Base-by-base conservation (phyloP, 1,284 basidiomycete species). In the Xerocomus alliaceus region DNA sequence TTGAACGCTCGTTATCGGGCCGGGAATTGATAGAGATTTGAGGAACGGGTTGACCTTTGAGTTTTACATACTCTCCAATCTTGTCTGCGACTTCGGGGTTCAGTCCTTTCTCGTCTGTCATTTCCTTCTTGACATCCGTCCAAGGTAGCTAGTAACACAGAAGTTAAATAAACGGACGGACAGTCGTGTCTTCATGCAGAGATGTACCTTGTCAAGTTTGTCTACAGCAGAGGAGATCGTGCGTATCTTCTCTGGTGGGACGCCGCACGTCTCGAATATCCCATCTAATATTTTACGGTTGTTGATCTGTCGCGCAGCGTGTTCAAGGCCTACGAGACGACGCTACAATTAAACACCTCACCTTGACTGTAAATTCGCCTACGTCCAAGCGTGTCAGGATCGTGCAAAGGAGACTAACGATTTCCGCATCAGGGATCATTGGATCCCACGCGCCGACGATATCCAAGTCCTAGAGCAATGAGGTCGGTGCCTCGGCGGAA, bases 271-370 rank as follows among this genome's bases (percentile, higher is more conserved):
- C 76, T 94, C 92, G 74, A 99, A 99, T 67, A 99, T 92, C 51
- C 96, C 97, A 75, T 99, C 97, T 26, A 99, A 84, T 65, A 99
- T 93, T 81, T 97, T 98, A 65, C 97, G 87, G 84, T 99, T 92
- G 80, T 99, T 98, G 62, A 97, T 80, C 93, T 94, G 68, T 26
- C 35, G 35, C 45, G 6, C 48, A 49, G 9, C 11, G 41, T 10
- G 54, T 57, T 58, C 28, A 59, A 45, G n/a, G 47, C 60, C 26
- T 11, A 29, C 4, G 13, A 50, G 17, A 28, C 37, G 46, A 32
- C 22, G 28, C n/a, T 35, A 24, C 26, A 17, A 50, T 26, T 34
- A 20, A 29, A 9, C n/a, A 31, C 65, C 78, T 65, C 59, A 92
- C 91, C 85, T 99, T 99, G 83, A 99, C 82, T 4, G 92, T 96